Conservation (phyloP, 164 flowering plant species). For the Buxus sempervirens region DNA sequence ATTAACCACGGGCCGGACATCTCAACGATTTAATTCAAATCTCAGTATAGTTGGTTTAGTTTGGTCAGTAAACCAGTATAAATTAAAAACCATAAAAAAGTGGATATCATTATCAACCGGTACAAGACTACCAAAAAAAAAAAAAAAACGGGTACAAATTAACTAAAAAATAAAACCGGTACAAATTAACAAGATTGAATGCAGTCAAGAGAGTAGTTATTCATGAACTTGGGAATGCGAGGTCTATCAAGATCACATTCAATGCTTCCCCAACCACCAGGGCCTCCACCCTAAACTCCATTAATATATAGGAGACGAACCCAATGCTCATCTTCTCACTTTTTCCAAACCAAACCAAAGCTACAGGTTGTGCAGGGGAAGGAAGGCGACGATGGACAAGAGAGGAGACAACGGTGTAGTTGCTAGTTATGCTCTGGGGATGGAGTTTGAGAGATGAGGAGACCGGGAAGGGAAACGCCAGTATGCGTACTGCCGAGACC, state of each 20-base stretch:
- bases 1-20: no score
- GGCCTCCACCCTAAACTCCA: background rate
- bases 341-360: background rate
- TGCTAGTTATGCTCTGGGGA: background rate
- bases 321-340: background rate
- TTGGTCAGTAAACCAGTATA: no score
- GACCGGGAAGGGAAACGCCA: background rate
- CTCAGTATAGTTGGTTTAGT: no score
- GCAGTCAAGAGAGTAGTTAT: no score
- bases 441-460: background rate
- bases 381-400: background rate
- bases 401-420: background rate
- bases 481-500: conserved; percentile 55
- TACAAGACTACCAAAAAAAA: no score
- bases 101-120: no score
- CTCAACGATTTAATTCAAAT: no score
- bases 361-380: background rate
- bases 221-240: background rate
- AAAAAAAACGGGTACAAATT: no score
- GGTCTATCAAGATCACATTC: background rate
- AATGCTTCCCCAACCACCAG: background rate
- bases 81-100: no score
- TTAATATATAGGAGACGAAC: background rate
- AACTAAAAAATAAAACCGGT: no score
- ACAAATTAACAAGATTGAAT: no score